phyloP scores from a whole-genome alignment of 2,329 filamentous ascomycete genomes.

The Talaromyces albobiverticillius region DNA sequence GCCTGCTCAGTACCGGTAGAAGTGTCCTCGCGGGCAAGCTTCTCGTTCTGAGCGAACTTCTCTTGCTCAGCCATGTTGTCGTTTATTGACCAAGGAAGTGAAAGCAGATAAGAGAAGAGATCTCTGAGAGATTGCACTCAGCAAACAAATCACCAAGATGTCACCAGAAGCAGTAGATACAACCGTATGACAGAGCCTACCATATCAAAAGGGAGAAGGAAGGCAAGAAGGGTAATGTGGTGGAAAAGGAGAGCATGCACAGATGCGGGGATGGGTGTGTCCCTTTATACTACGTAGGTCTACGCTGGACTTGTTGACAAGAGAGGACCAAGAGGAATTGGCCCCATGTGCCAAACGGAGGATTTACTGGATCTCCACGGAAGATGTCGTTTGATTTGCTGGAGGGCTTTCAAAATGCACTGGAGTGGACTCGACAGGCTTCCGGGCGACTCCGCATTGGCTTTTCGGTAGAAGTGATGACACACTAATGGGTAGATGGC shows the following conservation, averaged over 20 bases:
- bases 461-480: not conserved
- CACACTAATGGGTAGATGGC: conserved; percentile 1
- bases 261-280: not conserved
- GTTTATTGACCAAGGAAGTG: not conserved
- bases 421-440: too few relatives aligned
- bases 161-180: not conserved
- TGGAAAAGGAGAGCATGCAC: not conserved
- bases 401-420: not conserved
- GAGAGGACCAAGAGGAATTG: not conserved
- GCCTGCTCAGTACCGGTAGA: conserved; percentile 8
- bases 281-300: not conserved
- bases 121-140: too few relatives aligned
- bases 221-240: not conserved
- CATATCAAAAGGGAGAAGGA: not conserved
- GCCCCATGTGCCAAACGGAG: conserved; percentile 2
- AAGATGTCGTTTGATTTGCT: not conserved
- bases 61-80: conserved; percentile 11
- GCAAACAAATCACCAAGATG: not conserved
- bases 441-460: not conserved
- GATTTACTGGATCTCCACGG: not conserved
- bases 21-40: conserved; percentile 9
- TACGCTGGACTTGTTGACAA: not conserved
- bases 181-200: not conserved
- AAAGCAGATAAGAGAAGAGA: too few relatives aligned
- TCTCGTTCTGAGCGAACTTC: conserved; percentile 2